Evolutionary conservation across 306 rosid genomes (phyloP), one percentile per base, ranked within the genome.

Genomic region (Casuarina glauca): DNA sequence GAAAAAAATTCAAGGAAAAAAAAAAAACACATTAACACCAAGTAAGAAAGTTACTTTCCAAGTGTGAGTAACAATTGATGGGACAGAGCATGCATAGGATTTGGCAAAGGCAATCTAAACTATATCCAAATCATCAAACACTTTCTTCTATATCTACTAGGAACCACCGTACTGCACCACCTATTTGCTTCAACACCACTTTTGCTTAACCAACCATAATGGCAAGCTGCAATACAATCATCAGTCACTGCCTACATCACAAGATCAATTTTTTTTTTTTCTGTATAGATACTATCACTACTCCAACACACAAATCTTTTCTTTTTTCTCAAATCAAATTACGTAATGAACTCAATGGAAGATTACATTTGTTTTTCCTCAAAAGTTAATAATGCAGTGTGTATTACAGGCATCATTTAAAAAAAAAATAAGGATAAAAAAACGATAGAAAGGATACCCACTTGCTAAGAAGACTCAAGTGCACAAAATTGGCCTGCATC

Each of bases 401-500:
- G 38, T 26, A 69, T 38, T n/a, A 43, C 3, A 69, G 52, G 35
- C 77, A 58, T 51, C 55, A 19, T 41, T 35, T 26, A 46, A 73
- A 17, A 5, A 43, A 17, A 58, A 13, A 9, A 26, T 5, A 42
- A 4, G 7, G 17, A 64, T n/a, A 15, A 16, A 42, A 19, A 70
- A 1, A 62, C 38, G 58, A 19, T 82, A 45, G 26, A 60, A 51
- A 74, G 69, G 17, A 52, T 41, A 94, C 94, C 83, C 85, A 94
- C 98, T 88, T 89, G 98, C 97, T 92, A 80, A 94, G 88, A 73
- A 72, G 70, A 85, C 88, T 86, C 83, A 94, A 76, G 84, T 92
- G 91, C 58, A 77, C 81, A 78, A 89, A 87, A 80, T 94, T 92
- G 36, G 96, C 96, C 78, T 89, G 96, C 84, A 90, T 83, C 90